Evolutionary conservation across 2,329 filamentous ascomycete species (phyloP), one percentile per base, ranked within the genome.

Genomic region (Cladophialophora chaetospira): DNA sequence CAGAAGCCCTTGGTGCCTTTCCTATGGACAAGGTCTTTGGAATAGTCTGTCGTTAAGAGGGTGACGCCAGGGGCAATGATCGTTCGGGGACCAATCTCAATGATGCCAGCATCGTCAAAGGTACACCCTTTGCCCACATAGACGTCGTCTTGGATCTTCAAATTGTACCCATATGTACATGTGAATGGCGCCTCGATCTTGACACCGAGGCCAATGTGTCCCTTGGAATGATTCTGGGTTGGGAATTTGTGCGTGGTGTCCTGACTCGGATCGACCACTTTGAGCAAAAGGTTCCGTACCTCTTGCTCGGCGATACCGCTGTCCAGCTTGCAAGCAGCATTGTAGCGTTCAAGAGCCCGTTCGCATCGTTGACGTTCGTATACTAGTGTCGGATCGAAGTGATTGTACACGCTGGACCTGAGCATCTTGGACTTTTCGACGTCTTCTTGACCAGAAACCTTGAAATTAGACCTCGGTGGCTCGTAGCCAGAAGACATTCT

Each of bases 91-190:
- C 92, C 92, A 67, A 97, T 91, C 44, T 79, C 85, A 58, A 97
- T 88, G 62, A 86, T 81, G 69, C 87, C 88, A n/a, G 91, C 87
- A 70, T 99, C 94, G 54, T 92, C 84, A 68, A 97, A 87, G 23
- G 86, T 87, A 72, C 92, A 97, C 67, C 90, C 88, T 53, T 89
- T 83, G 15, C 88, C 89, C 64, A 99, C 88, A 53, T 87, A 83
- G 2, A 95, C 90, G 62, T 94, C 87, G 65, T 92, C 87, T 10
- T 89, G 92, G 64, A 99, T 88, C 45, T 83, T 82, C 66, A 97
- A 88, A 71, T 99, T 97, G 75, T 96, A 97, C 0, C 94, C 94
- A 68, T 97, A 97, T 68, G 97, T 91, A 70, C 93, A 97, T 44
- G 82, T 86, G 71, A 99, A 97, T 0, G 93, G 93, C 2, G 89